phyloP scores from a whole-genome alignment of 1,284 basidiomycete genomes.

The Apiotrichum domesticum region DNA sequence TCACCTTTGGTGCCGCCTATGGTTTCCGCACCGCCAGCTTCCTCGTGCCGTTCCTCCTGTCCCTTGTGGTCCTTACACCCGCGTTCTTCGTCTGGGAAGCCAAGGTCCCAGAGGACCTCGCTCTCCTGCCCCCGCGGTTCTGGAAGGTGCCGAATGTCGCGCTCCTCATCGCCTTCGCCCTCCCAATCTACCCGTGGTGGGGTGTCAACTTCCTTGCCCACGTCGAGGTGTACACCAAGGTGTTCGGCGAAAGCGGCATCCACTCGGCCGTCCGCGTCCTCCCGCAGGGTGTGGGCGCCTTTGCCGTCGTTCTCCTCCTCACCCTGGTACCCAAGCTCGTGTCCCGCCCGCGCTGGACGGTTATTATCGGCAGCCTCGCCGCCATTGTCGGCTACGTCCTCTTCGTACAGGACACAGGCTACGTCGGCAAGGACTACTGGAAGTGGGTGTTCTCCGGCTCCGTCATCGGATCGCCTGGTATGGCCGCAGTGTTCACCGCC shows the following conservation, averaged over 20 bases:
- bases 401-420: constrained; percentile 20
- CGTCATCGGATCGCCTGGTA: constrained; percentile 29
- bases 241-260: constrained; percentile 22
- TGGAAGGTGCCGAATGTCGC: constrained; percentile 43
- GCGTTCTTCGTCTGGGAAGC: constrained; percentile 35
- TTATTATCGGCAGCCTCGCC: constrained; percentile 22
- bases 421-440: constrained; percentile 34
- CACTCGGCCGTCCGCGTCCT: constrained; percentile 29
- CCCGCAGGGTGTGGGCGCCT: constrained; percentile 24
- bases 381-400: constrained; percentile 26
- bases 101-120: constrained; percentile 26
- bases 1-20: constrained; percentile 39
- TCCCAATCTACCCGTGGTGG: constrained; percentile 40
- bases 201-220: constrained; percentile 19
- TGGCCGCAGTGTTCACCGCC: constrained; percentile 21
- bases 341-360: constrained; percentile 22
- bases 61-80: constrained; percentile 28
- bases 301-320: constrained; percentile 10
- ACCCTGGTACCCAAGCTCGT: constrained; percentile 17
- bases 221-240: constrained; percentile 20
- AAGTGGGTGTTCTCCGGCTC: constrained; percentile 32
- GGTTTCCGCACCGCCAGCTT: constrained; percentile 39
- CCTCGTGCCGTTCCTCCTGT: constrained; percentile 43
- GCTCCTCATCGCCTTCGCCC: constrained; percentile 31
- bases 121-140: constrained; percentile 33